Evolutionary conservation across 164 flowering plant species (phyloP).

Genomic region (Tinospora cordifolia): DNA sequence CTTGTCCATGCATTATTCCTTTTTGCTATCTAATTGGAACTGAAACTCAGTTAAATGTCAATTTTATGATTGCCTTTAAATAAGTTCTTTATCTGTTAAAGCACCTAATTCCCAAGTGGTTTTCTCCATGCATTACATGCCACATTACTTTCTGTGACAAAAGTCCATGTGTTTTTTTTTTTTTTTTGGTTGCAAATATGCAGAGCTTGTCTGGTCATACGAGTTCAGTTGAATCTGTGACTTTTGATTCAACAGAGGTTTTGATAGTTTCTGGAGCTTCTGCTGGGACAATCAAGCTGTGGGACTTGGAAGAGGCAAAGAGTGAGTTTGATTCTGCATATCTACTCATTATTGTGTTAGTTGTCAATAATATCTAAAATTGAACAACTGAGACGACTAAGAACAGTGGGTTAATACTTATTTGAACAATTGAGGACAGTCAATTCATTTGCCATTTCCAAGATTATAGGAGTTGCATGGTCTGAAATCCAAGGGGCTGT

Average conservation of each 20-base stretch:
- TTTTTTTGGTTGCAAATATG: conserved; percentile 14
- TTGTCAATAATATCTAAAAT: not conserved
- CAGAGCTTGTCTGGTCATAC: conserved; percentile 86
- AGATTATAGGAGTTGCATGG: not conserved
- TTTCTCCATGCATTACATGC: not conserved
- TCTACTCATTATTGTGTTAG: conserved; percentile 4
- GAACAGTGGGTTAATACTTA: not conserved
- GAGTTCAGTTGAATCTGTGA: conserved; percentile 67
- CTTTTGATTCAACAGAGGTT: conserved; percentile 72
- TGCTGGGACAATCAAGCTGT: conserved; percentile 63
- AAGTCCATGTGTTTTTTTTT: conserved; percentile 3
- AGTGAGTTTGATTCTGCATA: conserved; percentile 37
- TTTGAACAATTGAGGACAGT: not conserved
- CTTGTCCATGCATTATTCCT: no score
- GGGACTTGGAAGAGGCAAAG: conserved; percentile 89
- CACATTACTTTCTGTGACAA: not conserved
- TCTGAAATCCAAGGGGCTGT: conserved; percentile 2
- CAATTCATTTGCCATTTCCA: not conserved
- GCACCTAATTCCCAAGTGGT: not conserved
- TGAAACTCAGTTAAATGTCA: no score
- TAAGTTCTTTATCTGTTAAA: not conserved
- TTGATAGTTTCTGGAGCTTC: conserved; percentile 79
- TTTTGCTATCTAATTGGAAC: not conserved
- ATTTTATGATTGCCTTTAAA: no score
- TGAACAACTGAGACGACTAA: not conserved